These are phyloP conservation scores for Lophiotrema nucula DNA, from an alignment of 495 filamentous ascomycete species.

Conservation along the genomic window DNA sequence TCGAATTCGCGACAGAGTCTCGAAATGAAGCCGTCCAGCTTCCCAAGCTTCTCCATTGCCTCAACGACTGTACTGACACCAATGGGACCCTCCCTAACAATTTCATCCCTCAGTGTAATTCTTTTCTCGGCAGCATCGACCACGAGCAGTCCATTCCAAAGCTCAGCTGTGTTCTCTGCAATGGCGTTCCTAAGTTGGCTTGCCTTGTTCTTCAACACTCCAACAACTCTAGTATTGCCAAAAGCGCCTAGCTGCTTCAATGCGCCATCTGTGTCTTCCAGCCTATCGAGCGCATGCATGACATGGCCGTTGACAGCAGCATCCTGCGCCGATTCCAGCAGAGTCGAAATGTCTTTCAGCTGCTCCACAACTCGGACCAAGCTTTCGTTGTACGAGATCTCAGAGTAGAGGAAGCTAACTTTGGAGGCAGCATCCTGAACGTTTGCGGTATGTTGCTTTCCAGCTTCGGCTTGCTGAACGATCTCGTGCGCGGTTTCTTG, in stretches of 20 bases:
- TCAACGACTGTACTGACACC: constrained; percentile 32
- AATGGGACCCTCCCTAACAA: constrained; percentile 26
- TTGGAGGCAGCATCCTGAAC: constrained; percentile 68
- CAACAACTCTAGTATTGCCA: constrained; percentile 37
- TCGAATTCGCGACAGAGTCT: constrained; percentile 37
- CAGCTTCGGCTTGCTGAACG: constrained; percentile 65
- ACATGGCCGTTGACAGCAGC: constrained; percentile 37
- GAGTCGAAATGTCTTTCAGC: constrained; percentile 53
- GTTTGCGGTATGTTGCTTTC: constrained; percentile 55
- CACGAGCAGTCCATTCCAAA: constrained; percentile 43
- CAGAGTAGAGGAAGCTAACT: constrained; percentile 66
- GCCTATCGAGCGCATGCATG: constrained; percentile 38
- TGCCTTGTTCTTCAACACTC: constrained; percentile 36
- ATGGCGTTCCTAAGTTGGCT: constrained; percentile 38
- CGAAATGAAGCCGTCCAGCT: constrained; percentile 33
- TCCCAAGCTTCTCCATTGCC: constrained; percentile 35
- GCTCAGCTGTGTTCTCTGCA: constrained; percentile 35
- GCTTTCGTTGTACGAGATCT: constrained; percentile 72
- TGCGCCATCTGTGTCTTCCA: constrained; percentile 53
- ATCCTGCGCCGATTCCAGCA: constrained; percentile 40
- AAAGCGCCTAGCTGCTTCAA: constrained; percentile 35
- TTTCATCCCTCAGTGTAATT: constrained; percentile 34
- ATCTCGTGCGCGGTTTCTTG: constrained; percentile 72
- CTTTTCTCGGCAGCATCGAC: constrained; percentile 29
- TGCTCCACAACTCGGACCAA: constrained; percentile 61